phyloP scores from a whole-genome alignment of 345 rosid genomes.

The Gossypium stocksii region DNA sequence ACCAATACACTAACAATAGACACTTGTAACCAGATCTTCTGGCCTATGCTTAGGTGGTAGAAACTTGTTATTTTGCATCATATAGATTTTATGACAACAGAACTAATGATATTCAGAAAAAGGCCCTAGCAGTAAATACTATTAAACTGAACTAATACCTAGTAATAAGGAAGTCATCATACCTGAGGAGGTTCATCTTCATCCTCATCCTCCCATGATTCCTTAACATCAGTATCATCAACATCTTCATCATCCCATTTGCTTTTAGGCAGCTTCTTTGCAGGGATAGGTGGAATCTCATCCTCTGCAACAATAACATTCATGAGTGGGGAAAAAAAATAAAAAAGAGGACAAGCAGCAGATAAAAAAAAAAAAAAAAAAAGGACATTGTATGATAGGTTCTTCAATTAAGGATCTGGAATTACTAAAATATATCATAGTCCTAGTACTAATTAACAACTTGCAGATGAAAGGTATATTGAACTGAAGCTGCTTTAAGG shows the following conservation, averaged over 20 bases:
- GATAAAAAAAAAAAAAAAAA: background rate
- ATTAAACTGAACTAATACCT: background rate
- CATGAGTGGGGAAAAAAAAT: background rate
- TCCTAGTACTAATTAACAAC: background rate
- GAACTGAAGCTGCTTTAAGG: background rate
- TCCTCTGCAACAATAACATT: slow-evolving; percentile 44
- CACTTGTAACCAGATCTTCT: background rate
- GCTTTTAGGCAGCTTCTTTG: slow-evolving; percentile 49
- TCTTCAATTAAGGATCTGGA: background rate
- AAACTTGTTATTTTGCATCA: background rate
- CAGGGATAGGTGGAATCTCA: slow-evolving; percentile 51
- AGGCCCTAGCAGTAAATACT: no score
- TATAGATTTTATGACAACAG: background rate
- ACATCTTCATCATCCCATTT: slow-evolving; percentile 93
- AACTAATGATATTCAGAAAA: background rate
- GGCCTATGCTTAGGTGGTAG: background rate
- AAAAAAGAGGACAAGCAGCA: background rate
- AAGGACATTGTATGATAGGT: background rate
- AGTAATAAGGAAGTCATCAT: slow-evolving; percentile 23
- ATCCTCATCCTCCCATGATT: slow-evolving; percentile 94
- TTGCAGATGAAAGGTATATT: background rate
- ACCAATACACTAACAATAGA: background rate
- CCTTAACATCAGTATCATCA: slow-evolving; percentile 82
- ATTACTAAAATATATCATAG: background rate
- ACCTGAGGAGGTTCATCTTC: slow-evolving; percentile 69